Percentiles rank a stretch among this genome's conserved stretches.
phyloP scores from a whole-genome alignment of 2,329 filamentous ascomycete species.

The Monosporascus sp. region DNA sequence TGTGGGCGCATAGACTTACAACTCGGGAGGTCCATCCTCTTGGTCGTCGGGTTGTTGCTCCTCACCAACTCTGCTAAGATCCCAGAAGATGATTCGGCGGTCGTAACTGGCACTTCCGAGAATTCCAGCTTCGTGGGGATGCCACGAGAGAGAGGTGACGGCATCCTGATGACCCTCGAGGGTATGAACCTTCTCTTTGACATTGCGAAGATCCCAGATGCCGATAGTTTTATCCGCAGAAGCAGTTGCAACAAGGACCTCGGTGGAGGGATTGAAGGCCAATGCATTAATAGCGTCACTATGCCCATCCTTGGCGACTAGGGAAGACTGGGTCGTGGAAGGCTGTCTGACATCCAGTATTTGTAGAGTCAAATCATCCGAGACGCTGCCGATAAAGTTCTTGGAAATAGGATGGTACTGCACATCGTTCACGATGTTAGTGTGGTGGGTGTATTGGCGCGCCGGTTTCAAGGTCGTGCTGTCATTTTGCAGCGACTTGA shows the following conservation, averaged over 20 bases:
- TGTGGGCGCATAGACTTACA: slow-evolving; percentile 54
- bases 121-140: slow-evolving; percentile 83
- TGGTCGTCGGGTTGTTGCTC: slow-evolving; percentile 93
- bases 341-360: slow-evolving; percentile 78
- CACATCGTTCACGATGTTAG: slow-evolving; percentile 90
- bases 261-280: slow-evolving; percentile 88
- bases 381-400: slow-evolving; percentile 85
- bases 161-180: slow-evolving; percentile 84
- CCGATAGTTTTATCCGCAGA: slow-evolving; percentile 94
- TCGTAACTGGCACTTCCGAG: slow-evolving; percentile 91
- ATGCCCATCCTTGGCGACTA: slow-evolving; percentile 70
- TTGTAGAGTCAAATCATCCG: slow-evolving; percentile 89
- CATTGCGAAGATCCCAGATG: slow-evolving; percentile 89
- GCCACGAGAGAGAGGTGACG: slow-evolving; percentile 91
- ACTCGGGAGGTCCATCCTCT: slow-evolving; percentile 89
- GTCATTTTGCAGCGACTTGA: slow-evolving; percentile 67
- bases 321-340: slow-evolving; percentile 61
- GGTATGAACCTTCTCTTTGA: slow-evolving; percentile 84
- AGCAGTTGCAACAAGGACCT: slow-evolving; percentile 84
- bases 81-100: slow-evolving; percentile 92
- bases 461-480: slow-evolving; percentile 66
- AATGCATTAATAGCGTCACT: slow-evolving; percentile 93
- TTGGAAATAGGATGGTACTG: slow-evolving; percentile 87
- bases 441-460: slow-evolving; percentile 80
- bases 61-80: slow-evolving; percentile 83